These are phyloP conservation scores for Rhizopus arrhizus DNA, from an alignment of 371 early-diverging fungal genomes.

Conservation along the genomic window DNA sequence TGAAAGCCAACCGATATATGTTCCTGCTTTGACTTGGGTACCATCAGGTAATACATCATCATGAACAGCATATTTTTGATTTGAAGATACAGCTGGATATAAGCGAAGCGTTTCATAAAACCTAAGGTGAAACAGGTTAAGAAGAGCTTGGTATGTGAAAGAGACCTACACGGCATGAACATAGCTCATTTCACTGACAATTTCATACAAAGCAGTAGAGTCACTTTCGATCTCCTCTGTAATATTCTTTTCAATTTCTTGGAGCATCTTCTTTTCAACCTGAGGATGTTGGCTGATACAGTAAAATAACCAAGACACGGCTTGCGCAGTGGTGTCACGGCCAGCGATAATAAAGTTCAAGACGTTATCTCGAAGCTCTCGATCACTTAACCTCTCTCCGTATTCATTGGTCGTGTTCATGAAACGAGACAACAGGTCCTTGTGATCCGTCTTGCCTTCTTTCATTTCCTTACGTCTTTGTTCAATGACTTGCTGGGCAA, in stretches of 20 bases:
- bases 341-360: slow-evolving; percentile 63
- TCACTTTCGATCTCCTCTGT: slow-evolving; percentile 36
- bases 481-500: slow-evolving; percentile 49
- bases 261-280: slow-evolving; percentile 42
- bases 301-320: slow-evolving; percentile 70
- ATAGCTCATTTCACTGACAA: slow-evolving; percentile 34
- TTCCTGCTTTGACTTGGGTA: slow-evolving; percentile 55
- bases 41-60: slow-evolving; percentile 70
- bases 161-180: slow-evolving; percentile 44
- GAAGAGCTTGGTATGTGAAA: neutral
- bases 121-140: slow-evolving; percentile 15
- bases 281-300: slow-evolving; percentile 48
- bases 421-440: slow-evolving; percentile 46
- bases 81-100: slow-evolving; percentile 62
- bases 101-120: slow-evolving; percentile 63
- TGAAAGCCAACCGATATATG: slow-evolving; percentile 49
- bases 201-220: slow-evolving; percentile 49
- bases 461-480: slow-evolving; percentile 34
- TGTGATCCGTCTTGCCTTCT: slow-evolving; percentile 20
- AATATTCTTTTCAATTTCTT: slow-evolving; percentile 45
- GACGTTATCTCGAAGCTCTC: slow-evolving; percentile 54
- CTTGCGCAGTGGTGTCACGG: slow-evolving; percentile 75
- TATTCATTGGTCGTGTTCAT: slow-evolving; percentile 40
- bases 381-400: slow-evolving; percentile 37
- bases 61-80: slow-evolving; percentile 58